These are phyloP conservation scores for Pelargonium nanum DNA, from an alignment of 345 rosid genomes.

Conservation along the genomic window DNA sequence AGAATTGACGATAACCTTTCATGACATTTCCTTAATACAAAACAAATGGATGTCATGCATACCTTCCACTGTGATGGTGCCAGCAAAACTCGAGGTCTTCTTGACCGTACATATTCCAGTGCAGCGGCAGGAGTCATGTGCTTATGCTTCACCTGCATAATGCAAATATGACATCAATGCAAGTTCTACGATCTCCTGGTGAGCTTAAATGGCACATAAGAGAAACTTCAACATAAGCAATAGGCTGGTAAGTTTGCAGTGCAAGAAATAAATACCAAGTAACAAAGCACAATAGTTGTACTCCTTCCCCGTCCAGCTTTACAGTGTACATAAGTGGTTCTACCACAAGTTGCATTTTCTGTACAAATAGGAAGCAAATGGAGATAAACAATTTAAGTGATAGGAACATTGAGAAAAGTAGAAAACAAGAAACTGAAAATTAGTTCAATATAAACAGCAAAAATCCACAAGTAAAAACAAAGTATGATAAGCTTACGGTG, in stretches of 20 bases:
- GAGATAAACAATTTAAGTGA: no score
- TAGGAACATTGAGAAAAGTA: background rate
- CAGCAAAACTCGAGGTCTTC: constrained; percentile 57
- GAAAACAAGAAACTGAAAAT: background rate
- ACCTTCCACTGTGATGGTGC: constrained; percentile 67
- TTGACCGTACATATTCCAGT: constrained; percentile 44
- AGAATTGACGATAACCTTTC: background rate
- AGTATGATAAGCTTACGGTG: constrained; percentile 33
- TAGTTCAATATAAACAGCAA: background rate
- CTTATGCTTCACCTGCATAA: constrained; percentile 41
- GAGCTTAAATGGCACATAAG: background rate
- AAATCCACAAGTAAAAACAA: constrained; percentile 1
- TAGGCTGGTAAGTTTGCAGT: background rate
- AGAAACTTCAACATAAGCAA: background rate
- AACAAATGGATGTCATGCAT: background rate
- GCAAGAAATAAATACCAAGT: constrained; percentile 34
- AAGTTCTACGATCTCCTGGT: background rate
- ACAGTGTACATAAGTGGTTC: constrained; percentile 80
- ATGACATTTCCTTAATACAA: background rate
- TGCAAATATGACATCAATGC: constrained; percentile 7
- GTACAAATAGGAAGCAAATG: constrained; percentile 7
- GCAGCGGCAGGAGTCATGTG: constrained; percentile 46
- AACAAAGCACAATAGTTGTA: constrained; percentile 81
- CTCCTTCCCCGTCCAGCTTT: constrained; percentile 97
- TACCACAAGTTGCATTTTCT: constrained; percentile 55